Conservation (phyloP, 2,329 filamentous ascomycete genomes). For the Coniochaeta sp. region DNA sequence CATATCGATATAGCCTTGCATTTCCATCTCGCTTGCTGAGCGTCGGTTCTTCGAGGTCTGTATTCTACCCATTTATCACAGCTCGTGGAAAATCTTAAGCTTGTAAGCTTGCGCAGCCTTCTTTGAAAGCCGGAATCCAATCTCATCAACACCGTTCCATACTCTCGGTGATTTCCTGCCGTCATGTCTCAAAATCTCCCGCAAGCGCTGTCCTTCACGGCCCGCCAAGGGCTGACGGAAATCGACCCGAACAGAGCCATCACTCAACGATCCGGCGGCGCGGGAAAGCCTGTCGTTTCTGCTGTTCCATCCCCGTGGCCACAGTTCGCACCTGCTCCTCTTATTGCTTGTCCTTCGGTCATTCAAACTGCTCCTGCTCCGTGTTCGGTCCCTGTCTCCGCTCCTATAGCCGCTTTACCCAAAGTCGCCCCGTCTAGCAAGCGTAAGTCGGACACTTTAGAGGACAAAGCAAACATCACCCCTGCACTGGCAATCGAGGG, state of each 20-base stretch:
- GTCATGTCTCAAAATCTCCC: neutral
- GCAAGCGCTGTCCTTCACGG: neutral
- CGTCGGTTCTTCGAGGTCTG: too few relatives aligned
- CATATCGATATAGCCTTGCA: neutral
- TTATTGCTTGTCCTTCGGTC: neutral
- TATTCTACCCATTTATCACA: too few relatives aligned
- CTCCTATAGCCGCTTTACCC: neutral
- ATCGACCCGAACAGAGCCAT: neutral
- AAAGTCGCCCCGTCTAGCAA: neutral
- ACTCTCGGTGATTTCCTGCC: too few relatives aligned
- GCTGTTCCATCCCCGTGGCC: neutral
- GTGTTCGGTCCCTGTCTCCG: neutral
- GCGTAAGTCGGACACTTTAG: neutral
- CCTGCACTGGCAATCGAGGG: neutral
- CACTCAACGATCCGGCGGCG: neutral
- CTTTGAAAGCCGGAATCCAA: too few relatives aligned
- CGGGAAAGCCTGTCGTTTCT: neutral
- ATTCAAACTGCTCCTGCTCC: neutral
- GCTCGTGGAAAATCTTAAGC: too few relatives aligned
- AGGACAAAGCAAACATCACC: neutral
- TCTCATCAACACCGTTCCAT: neutral
- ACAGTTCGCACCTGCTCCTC: neutral
- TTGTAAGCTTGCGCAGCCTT: too few relatives aligned
- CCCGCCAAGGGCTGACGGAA: neutral
- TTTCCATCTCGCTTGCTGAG: neutral